Evolutionary conservation across 2,329 filamentous ascomycete genomes (phyloP).

Genomic region (Moelleriella libera): DNA sequence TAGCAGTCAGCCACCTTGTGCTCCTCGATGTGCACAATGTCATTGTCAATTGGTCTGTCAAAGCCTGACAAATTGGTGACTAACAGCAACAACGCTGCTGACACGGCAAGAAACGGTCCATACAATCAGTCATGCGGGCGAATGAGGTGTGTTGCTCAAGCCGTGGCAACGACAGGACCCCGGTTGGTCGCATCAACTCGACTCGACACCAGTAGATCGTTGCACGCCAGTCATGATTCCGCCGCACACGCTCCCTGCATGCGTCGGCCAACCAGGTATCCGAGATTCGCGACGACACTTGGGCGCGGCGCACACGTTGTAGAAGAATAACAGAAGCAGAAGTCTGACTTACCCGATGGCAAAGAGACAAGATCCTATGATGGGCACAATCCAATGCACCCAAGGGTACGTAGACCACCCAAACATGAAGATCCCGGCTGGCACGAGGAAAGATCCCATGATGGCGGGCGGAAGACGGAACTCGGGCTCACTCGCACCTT

Average conservation of each 20-base stretch:
- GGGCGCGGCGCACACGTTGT: not conserved
- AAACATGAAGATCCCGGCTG: constrained; percentile 75
- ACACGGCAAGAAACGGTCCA: not conserved
- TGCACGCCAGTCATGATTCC: not conserved
- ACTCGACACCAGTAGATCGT: not conserved
- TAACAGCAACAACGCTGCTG: constrained; percentile 7
- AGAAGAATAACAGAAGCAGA: constrained; percentile 1
- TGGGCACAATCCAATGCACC: constrained; percentile 65
- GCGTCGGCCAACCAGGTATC: too few species aligned
- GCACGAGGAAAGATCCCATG: constrained; percentile 61
- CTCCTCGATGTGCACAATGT: not conserved
- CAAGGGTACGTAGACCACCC: constrained; percentile 67
- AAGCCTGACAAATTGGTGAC: constrained; percentile 18
- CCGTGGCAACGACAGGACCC: constrained; percentile 3
- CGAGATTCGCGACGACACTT: too few species aligned
- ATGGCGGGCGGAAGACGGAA: constrained; percentile 69
- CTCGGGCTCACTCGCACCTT: constrained; percentile 63
- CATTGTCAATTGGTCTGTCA: not conserved
- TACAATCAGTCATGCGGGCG: constrained; percentile 1
- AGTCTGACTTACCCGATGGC: constrained; percentile 46
- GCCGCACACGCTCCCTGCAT: not conserved
- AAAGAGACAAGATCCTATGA: constrained; percentile 60
- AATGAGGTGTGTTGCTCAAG: constrained; percentile 1
- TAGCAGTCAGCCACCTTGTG: constrained; percentile 11
- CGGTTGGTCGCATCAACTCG: not conserved